Base-by-base conservation (phyloP, 2,329 filamentous ascomycete genomes). In the Ceratocystis destructans region DNA sequence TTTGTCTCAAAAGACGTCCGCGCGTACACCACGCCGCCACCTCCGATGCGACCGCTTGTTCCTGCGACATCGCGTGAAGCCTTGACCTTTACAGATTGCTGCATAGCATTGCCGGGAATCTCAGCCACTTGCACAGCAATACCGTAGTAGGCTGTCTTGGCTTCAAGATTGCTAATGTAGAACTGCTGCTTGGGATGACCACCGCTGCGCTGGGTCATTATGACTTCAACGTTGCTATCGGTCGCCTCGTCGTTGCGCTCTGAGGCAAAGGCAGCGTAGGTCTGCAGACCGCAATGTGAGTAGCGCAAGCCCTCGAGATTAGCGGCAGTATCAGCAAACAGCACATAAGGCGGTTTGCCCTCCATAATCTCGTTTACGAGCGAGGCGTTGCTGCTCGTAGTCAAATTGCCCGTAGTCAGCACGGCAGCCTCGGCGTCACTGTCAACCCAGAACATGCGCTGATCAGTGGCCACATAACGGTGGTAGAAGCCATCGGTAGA, bases 151-250 rank as follows among this genome's bases (percentile, higher is more conserved):
- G 76, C 78, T 3, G 87, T 86, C 70, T 84, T 89, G 3, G 81
- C 77, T 68, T 90, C 89, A 50, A 99, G 81, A 0, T 86, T 84
- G 46, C 82, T 84, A 61, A 96, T 80, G 71, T 93, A 90, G 74
- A 99, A 96, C 72, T 96, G 90, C 73, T 96, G 87, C 73, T 91
- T 92, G 0, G 89, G 89, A 68, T 86, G 79, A 63, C 83, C 83
- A 0, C 80, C 77, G 2, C 84, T 89, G 41, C 85, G 82, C 33
- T 80, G 85, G 1, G 86, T 92, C 79, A 96, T 88, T 48, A 82
- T 79, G 57, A 82, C 84, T 15, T 76, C 78, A 37, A 85, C 79
- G 62, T 79, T 75, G 68, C 74, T 77, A 15, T 10, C 12, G 37
- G 76, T 74, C 22, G 76, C 73, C 59, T 77, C 79, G 66, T 81